A percentile compares a stretch with the other conserved stretches of the same genome.
Conservation (phyloP, 805 yeast genomes). For the Debaryomyces castellii region DNA sequence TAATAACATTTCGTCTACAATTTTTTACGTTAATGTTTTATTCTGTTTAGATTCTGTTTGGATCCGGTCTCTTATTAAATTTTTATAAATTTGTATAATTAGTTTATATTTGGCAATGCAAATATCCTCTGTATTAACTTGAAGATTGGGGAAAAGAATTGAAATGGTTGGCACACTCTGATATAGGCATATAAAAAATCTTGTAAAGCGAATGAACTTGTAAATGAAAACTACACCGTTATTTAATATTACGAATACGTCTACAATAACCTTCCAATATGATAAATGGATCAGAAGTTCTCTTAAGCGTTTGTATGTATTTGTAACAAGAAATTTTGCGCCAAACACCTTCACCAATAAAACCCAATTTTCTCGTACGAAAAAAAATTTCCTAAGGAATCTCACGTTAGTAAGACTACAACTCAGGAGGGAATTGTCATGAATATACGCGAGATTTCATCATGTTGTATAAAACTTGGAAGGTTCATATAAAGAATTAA, state of each 20-base stretch:
- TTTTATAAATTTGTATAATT: slow-evolving; percentile 7
- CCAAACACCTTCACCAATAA: slow-evolving; percentile 48
- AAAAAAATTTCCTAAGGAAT: slow-evolving; percentile 34
- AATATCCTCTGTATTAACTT: slow-evolving; percentile 4
- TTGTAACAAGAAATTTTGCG: slow-evolving; percentile 50
- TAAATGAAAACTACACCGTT: no score
- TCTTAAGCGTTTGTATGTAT: slow-evolving; percentile 37
- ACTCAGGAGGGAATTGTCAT: slow-evolving; percentile 43
- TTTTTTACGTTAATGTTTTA: slow-evolving; percentile 5
- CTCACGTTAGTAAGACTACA: slow-evolving; percentile 31
- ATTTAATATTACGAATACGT: no score
- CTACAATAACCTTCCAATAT: not conserved
- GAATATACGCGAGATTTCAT: slow-evolving; percentile 59
- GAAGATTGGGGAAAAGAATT: no score
- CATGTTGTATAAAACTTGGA: slow-evolving; percentile 64
- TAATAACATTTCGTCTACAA: not conserved
- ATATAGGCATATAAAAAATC: no score
- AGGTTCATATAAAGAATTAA: slow-evolving; percentile 51
- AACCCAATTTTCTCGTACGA: slow-evolving; percentile 40
- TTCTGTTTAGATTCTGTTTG: slow-evolving; percentile 5
- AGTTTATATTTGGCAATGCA: slow-evolving; percentile 7
- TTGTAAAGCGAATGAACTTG: no score
- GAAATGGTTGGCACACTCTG: no score
- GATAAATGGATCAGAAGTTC: slow-evolving; percentile 43
- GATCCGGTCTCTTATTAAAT: slow-evolving; percentile 4